A percentile compares a stretch with the other conserved stretches of the same genome.
Conservation (phyloP, 2,329 filamentous ascomycete genomes). For the Colletotrichum sp. region DNA sequence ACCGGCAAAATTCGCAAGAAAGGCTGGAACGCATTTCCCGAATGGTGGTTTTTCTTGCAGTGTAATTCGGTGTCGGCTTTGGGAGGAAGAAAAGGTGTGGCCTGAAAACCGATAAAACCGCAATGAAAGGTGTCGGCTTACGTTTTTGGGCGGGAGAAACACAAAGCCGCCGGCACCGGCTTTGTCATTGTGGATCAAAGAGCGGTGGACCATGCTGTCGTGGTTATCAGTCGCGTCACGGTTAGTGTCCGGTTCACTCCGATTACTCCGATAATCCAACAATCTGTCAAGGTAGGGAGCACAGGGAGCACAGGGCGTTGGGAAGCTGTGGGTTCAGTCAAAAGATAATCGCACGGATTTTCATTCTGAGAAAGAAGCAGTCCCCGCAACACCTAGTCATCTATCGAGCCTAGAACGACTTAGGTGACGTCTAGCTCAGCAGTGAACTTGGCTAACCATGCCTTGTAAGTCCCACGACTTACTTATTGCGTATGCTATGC, state of each 20-base stretch:
- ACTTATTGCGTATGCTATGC: not conserved
- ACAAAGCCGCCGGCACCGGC: not conserved
- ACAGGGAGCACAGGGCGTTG: not conserved
- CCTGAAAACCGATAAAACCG: slow-evolving; percentile 7
- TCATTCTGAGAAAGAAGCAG: not conserved
- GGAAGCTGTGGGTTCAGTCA: not conserved
- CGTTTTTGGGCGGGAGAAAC: not conserved
- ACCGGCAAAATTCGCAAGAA: slow-evolving; percentile 39
- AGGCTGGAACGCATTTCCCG: slow-evolving; percentile 36
- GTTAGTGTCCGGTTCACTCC: not conserved
- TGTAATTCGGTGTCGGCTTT: not conserved
- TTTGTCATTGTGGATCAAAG: slow-evolving; percentile 2
- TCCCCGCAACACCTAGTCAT: not conserved
- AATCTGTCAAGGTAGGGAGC: not conserved
- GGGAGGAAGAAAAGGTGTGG: not conserved
- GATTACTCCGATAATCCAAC: not conserved
- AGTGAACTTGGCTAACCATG: not conserved
- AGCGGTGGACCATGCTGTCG: not conserved
- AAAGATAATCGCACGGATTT: not conserved
- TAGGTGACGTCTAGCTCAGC: not conserved
- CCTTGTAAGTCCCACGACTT: not conserved
- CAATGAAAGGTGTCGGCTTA: slow-evolving; percentile 4
- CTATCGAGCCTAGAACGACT: not conserved
- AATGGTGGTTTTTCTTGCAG: not conserved
- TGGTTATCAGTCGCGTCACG: not conserved